Conservation (phyloP, 257 asterid species). For the Jasminum sambac region DNA sequence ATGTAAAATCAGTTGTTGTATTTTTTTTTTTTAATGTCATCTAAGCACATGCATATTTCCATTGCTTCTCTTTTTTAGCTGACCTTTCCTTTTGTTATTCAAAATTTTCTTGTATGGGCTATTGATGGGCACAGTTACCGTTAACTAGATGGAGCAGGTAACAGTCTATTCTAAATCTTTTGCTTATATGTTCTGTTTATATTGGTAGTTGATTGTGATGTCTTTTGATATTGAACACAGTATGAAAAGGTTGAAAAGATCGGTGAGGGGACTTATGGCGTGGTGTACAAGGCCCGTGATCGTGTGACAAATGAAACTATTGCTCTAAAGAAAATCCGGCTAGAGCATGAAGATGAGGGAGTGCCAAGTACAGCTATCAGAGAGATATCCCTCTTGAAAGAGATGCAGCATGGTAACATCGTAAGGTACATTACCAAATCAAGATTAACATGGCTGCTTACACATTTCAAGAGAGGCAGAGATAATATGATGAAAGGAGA, state of each 20-base stretch:
- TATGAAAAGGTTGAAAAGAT: slow-evolving; percentile 98
- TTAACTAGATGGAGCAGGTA: slow-evolving; percentile 86
- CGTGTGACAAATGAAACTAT: slow-evolving; percentile 82
- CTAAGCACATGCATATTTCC: not conserved
- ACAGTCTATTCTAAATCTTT: not conserved
- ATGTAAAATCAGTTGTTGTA: not conserved
- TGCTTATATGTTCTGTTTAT: not conserved
- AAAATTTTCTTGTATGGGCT: not conserved
- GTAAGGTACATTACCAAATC: slow-evolving; percentile 55
- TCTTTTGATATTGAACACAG: slow-evolving; percentile 36
- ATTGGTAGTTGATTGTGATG: slow-evolving; percentile 23
- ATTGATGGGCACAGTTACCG: slow-evolving; percentile 26
- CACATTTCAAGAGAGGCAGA: slow-evolving; percentile 8
- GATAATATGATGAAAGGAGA: slow-evolving; percentile 2
- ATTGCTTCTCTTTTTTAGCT: slow-evolving; percentile 17
- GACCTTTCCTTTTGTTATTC: slow-evolving; percentile 14
- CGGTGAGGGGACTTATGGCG: slow-evolving; percentile 98
- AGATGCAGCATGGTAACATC: slow-evolving; percentile 95
- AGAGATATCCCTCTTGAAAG: slow-evolving; percentile 96
- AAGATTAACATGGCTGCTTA: slow-evolving; percentile 15
- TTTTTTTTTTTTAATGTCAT: slow-evolving; percentile 14
- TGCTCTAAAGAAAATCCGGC: slow-evolving; percentile 92
- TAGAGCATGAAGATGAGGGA: slow-evolving; percentile 99
- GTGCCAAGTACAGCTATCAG: slow-evolving; percentile 99
- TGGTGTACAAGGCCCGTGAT: slow-evolving; percentile 96